Percentiles rank a stretch among this genome's conserved stretches.
phyloP scores from a whole-genome alignment of 1,284 basidiomycete species.

The Sphagnurus paluster region DNA sequence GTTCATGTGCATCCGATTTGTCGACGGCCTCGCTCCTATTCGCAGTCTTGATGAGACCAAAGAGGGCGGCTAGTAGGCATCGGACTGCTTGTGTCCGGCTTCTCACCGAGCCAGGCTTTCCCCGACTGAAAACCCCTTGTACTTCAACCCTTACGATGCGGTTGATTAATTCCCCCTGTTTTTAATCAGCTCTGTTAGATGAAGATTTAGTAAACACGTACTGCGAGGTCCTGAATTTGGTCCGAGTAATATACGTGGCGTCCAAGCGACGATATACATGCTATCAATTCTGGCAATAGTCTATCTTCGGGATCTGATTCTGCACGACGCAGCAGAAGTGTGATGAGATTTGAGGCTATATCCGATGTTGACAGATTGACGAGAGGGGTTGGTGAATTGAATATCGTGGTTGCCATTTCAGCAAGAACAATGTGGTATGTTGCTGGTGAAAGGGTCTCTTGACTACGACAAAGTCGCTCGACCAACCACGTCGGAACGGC shows the following conservation, averaged over 20 bases:
- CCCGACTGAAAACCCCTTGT: slow-evolving; percentile 51
- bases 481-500: slow-evolving; percentile 85
- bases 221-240: slow-evolving; percentile 91
- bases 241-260: slow-evolving; percentile 95
- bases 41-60: slow-evolving; percentile 71
- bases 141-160: slow-evolving; percentile 74
- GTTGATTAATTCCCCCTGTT: slow-evolving; percentile 73
- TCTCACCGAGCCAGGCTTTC: slow-evolving; percentile 43
- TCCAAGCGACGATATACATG: slow-evolving; percentile 83
- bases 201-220: slow-evolving; percentile 25
- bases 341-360: slow-evolving; percentile 77
- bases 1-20: slow-evolving; percentile 21
- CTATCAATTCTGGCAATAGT: slow-evolving; percentile 71
- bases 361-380: slow-evolving; percentile 93
- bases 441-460: slow-evolving; percentile 55
- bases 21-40: slow-evolving; percentile 46
- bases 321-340: slow-evolving; percentile 73
- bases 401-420: slow-evolving; percentile 82
- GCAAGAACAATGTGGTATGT: slow-evolving; percentile 71
- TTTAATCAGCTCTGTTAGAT: slow-evolving; percentile 1
- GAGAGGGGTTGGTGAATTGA: slow-evolving; percentile 80
- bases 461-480: slow-evolving; percentile 74
- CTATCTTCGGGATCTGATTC: slow-evolving; percentile 65
- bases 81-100: slow-evolving; percentile 72
- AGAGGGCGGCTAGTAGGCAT: slow-evolving; percentile 69